Evolutionary conservation across 352 stramenopile genomes (phyloP), one percentile per base, ranked within the genome.

Genomic region (Phytophthora idaei): DNA sequence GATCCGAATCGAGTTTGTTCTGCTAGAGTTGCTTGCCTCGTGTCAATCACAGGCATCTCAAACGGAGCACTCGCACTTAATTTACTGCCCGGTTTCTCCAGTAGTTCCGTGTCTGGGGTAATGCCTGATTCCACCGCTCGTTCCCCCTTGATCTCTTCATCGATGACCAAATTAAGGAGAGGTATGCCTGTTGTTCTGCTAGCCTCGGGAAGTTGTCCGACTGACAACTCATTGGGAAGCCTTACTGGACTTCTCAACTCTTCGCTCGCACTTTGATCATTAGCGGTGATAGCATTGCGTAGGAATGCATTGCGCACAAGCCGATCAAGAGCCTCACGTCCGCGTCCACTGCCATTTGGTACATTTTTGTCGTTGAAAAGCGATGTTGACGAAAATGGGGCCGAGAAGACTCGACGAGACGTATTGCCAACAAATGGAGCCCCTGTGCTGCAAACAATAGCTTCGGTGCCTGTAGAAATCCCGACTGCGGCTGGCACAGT

Each of bases 311-410:
- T 80, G 2, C 78, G 69, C 12, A 89, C 74, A 27, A 90, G 61
- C 1, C 81, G 78, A 61, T 87, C 81, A 34, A 90, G 68, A 9
- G 81, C 74, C 64, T 90, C 81, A 29, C 81, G 76, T 7, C 78
- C 81, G 44, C 78, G 74, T 0, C 80, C 80, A 15, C 67, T 76
- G n/a, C 78, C 73, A 34, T 65, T 80, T 15, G 65, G 55, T 14
- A 84, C 73, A 1, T 64, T 61, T 41, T 80, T 76, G 27, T 89
- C 80, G 31, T 82, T 77, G 48, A 85, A 84, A 31, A 83, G 68
- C 32, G 72, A 65, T 12, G 74, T 74, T n/a, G 67, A 74, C 14
- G 55, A 71, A 34, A 74, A 74, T 21, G 66, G 66, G 5, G 55
- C 44, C 9, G 61, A 58, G 48, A 69, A 58, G 9, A 53, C 42